Base-by-base conservation (phyloP, 2,329 filamentous ascomycete genomes). In the Pseudomassariella vexata region DNA sequence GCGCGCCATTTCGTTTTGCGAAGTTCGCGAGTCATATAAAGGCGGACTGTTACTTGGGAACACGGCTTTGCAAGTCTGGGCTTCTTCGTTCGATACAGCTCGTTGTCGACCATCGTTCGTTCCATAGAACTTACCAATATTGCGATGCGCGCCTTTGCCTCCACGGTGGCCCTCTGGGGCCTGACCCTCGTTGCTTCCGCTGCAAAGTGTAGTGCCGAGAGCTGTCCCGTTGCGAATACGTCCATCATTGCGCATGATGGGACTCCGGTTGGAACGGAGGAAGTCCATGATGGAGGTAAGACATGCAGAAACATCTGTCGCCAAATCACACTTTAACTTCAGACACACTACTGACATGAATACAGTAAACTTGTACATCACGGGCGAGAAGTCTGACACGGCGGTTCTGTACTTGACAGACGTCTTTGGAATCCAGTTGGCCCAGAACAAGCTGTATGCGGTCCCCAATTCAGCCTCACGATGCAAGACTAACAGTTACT, bases 351-450 rank as follows among this genome's bases (percentile, higher is more conserved):
- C 27, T 44, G 20, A 43, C 16, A 9, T 15, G 5, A 15, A n/a
- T n/a, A 5, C 16, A 56, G 54, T 54, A 25, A 55, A 44, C 11
- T 41, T 53, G 40, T 57, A 57, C 27, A 48, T 52, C 26, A 55
- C 52, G 6, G 49, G 50, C 17, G 37, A 47, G 9, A 28, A 42
- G 16, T 49, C 50, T 8, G 42, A 47, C 24, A 44, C 34, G 25
- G 53, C 49, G 6, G 51, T 57, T 12, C 29, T 57, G 14, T 57
- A 56, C 34, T 30, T 56, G 31, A 56, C 53, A 3, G 54, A 57
- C 17, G 42, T 57, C 10, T 57, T 44, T 28, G 54, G 54, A 8
- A 53, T 57, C 30, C 47, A 56, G 30, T 41, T 55, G 28, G 34
- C 42, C 9, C 37, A 55, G 29, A 55, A 56, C 40, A 46, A 41